A percentile compares a stretch with the other conserved stretches of the same genome.
phyloP scores from a whole-genome alignment of 1,139 yeast species.

The Meyerozyma elateridarum region DNA sequence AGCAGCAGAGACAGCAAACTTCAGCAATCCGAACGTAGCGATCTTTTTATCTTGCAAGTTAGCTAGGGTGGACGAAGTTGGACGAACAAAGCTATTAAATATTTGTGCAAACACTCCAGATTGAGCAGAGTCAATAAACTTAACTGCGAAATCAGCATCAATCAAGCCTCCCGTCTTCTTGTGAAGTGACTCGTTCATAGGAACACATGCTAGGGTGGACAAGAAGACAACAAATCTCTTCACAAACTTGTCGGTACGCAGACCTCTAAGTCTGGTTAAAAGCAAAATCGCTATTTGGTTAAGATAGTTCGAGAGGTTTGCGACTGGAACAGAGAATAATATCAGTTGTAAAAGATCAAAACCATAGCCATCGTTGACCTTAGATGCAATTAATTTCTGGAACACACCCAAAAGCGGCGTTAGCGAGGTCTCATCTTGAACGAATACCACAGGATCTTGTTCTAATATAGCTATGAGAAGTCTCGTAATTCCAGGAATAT shows the following conservation, averaged over 20 bases:
- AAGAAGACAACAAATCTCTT: constrained; percentile 67
- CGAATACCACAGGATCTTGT: constrained; percentile 53
- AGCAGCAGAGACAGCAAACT: constrained; percentile 32
- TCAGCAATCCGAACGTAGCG: constrained; percentile 68
- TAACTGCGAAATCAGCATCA: constrained; percentile 49
- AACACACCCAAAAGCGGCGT: constrained; percentile 92
- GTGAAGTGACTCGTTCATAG: constrained; percentile 24
- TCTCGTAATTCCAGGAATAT: constrained; percentile 87
- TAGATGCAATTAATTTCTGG: constrained; percentile 86
- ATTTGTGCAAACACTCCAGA: constrained; percentile 62
- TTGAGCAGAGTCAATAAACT: constrained; percentile 61
- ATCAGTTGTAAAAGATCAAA: constrained; percentile 78
- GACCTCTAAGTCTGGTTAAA: constrained; percentile 72
- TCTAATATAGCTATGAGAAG: constrained; percentile 67
- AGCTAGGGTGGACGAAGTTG: constrained; percentile 60
- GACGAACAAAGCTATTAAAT: constrained; percentile 58
- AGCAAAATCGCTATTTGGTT: constrained; percentile 73
- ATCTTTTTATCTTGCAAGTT: constrained; percentile 73
- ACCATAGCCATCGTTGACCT: constrained; percentile 74
- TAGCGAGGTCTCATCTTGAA: constrained; percentile 37
- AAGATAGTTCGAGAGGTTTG: constrained; percentile 48
- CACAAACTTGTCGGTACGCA: constrained; percentile 78
- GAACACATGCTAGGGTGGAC: constrained; percentile 43
- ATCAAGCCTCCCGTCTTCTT: constrained; percentile 17
- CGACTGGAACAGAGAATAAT: constrained; percentile 51